Conservation (phyloP, 2,329 filamentous ascomycete species). For the Rutstroemia sp. region DNA sequence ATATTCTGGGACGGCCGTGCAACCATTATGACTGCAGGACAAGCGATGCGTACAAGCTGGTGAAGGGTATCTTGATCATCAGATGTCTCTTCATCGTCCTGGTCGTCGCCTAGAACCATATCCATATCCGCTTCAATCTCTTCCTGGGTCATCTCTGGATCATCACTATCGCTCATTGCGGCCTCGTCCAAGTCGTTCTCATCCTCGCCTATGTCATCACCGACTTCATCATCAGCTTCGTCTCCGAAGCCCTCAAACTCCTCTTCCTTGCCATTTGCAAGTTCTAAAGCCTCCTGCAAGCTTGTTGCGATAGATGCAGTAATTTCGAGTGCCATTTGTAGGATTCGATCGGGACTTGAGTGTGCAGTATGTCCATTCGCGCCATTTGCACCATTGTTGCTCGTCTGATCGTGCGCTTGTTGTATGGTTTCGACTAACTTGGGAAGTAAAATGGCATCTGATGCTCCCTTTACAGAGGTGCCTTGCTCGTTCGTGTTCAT, state of each 20-base stretch:
- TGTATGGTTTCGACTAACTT: slow-evolving; percentile 32
- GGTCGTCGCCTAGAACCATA: slow-evolving; percentile 45
- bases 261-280: slow-evolving; percentile 35
- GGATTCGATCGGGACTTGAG: slow-evolving; percentile 25
- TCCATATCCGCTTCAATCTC: slow-evolving; percentile 59
- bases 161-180: slow-evolving; percentile 33
- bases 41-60: slow-evolving; percentile 23
- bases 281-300: slow-evolving; percentile 44
- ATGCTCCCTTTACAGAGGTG: slow-evolving; percentile 40
- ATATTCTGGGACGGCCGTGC: slow-evolving; percentile 10
- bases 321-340: slow-evolving; percentile 49
- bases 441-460: slow-evolving; percentile 44
- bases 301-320: slow-evolving; percentile 57
- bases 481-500: slow-evolving; percentile 46
- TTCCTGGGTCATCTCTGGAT: slow-evolving; percentile 48
- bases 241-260: slow-evolving; percentile 35
- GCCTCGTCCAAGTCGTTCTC: slow-evolving; percentile 35
- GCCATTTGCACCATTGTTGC: slow-evolving; percentile 7
- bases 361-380: slow-evolving; percentile 16
- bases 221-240: slow-evolving; percentile 17
- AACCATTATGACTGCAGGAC: slow-evolving; percentile 24
- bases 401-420: slow-evolving; percentile 9
- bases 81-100: slow-evolving; percentile 34
- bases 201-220: slow-evolving; percentile 31
- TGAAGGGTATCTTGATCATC: slow-evolving; percentile 25